A percentile compares a stretch with the other conserved stretches of the same genome.
phyloP scores from a whole-genome alignment of 2,329 filamentous ascomycete species.

The Fonsecaea pugnacius region DNA sequence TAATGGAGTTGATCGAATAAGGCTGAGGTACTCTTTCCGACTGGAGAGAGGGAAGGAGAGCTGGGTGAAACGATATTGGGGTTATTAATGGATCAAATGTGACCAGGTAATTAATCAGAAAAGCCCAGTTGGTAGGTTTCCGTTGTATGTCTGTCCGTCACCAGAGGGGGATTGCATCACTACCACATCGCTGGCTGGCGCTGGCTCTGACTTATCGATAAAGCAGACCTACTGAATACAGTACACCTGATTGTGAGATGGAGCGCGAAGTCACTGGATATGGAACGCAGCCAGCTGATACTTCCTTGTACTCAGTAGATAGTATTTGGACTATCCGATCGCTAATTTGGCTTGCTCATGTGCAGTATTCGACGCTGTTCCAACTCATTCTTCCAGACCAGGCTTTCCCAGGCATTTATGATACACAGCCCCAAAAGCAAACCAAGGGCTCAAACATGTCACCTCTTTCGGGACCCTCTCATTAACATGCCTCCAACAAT shows the following conservation, averaged over 20 bases:
- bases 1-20: slow-evolving; percentile 2
- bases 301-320: background rate
- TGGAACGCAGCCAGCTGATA: background rate
- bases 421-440: slow-evolving; percentile 9
- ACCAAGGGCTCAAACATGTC: slow-evolving; percentile 5
- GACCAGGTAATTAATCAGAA: background rate
- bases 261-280: background rate
- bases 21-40: background rate
- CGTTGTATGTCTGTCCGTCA: slow-evolving; percentile 14
- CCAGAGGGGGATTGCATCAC: slow-evolving; percentile 16
- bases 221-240: background rate
- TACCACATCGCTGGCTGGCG: background rate
- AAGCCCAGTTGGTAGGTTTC: slow-evolving; percentile 13
- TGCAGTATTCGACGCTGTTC: slow-evolving; percentile 10
- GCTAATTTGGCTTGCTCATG: background rate
- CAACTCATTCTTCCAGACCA: slow-evolving; percentile 6
- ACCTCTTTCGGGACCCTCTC: slow-evolving; percentile 64
- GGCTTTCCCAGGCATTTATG: slow-evolving; percentile 5
- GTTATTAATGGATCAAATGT: slow-evolving; percentile 10
- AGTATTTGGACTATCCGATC: background rate
- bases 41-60: background rate
- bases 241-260: background rate
- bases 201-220: slow-evolving; percentile 8
- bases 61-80: background rate
- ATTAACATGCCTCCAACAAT: slow-evolving; percentile 87